These are phyloP conservation scores for Stromatinia cepivora DNA, from an alignment of 2,329 filamentous ascomycete species.

Conservation along the genomic window DNA sequence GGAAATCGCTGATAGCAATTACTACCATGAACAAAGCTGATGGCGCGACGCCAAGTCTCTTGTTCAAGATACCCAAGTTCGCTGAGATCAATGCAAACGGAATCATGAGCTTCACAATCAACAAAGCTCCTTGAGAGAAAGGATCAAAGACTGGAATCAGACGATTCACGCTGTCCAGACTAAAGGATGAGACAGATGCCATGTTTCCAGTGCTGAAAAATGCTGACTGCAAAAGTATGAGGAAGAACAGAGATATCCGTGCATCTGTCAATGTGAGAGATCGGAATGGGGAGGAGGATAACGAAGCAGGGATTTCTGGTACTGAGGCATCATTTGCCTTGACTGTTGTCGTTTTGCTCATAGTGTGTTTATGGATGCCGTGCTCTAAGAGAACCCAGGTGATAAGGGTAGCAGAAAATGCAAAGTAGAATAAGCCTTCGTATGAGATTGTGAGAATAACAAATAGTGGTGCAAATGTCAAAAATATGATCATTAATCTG, in stretches of 20 bases:
- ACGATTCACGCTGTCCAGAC: constrained; percentile 82
- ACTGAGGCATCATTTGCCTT: constrained; percentile 29
- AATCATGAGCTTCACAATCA: constrained; percentile 87
- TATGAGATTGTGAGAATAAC: constrained; percentile 97
- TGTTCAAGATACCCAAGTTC: constrained; percentile 91
- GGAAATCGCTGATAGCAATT: constrained; percentile 85
- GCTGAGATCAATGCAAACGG: constrained; percentile 91
- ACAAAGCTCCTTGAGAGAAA: constrained; percentile 82
- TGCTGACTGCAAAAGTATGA: constrained; percentile 88
- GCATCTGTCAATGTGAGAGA: constrained; percentile 78
- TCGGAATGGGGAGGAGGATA: constrained; percentile 48
- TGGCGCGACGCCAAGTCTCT: constrained; percentile 77
- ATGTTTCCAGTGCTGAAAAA: constrained; percentile 98
- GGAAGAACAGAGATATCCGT: constrained; percentile 89
- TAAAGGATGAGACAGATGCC: constrained; percentile 90
- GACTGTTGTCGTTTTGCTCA: constrained; percentile 26
- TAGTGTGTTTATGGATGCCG: constrained; percentile 58
- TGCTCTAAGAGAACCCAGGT: constrained; percentile 94
- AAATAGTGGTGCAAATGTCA: constrained; percentile 90
- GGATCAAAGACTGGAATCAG: constrained; percentile 92
- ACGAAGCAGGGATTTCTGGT: constrained; percentile 31
- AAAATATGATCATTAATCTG: constrained; percentile 81
- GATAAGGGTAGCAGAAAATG: constrained; percentile 78
- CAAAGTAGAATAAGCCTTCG: constrained; percentile 93
- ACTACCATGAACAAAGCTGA: constrained; percentile 92